These are phyloP conservation scores for Penicillium odoratum DNA, from an alignment of 495 filamentous ascomycete species.

Conservation along the genomic window DNA sequence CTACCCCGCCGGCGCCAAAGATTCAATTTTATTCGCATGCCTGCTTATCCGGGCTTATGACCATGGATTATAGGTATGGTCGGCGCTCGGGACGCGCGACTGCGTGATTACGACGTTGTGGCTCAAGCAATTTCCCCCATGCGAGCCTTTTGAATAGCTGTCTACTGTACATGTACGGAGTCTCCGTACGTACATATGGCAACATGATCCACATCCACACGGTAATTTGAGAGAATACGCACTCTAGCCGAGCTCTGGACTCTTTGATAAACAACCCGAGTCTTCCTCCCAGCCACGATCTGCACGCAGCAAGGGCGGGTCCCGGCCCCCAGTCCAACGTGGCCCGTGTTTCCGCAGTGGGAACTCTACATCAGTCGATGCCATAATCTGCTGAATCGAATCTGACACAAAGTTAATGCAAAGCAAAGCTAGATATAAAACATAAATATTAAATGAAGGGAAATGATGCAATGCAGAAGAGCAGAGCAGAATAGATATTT, in stretches of 20 bases:
- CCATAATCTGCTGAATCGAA: not conserved
- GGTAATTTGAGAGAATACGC: too few relatives aligned
- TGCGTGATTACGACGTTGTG: constrained; percentile 8
- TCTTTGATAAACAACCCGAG: too few relatives aligned
- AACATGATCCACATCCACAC: too few relatives aligned
- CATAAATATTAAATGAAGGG: not conserved
- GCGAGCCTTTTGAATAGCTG: not conserved
- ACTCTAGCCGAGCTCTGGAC: too few relatives aligned
- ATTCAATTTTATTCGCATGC: not conserved
- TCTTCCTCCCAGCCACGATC: constrained; percentile 4
- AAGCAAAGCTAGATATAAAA: not conserved
- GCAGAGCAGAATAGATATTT: too few relatives aligned
- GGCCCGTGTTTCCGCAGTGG: constrained; percentile 16
- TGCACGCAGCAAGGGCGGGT: constrained; percentile 22
- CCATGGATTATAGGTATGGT: not conserved
- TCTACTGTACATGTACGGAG: not conserved
- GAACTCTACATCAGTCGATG: not conserved
- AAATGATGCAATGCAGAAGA: too few relatives aligned
- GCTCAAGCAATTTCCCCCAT: constrained; percentile 2
- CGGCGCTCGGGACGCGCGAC: constrained; percentile 4
- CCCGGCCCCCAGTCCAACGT: constrained; percentile 17
- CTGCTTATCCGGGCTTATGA: not conserved
- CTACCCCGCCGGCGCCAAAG: not conserved
- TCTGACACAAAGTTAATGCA: not conserved
- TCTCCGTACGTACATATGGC: too few relatives aligned